Conservation (phyloP, 345 rosid species). For the Arabidopsis arenosa region DNA sequence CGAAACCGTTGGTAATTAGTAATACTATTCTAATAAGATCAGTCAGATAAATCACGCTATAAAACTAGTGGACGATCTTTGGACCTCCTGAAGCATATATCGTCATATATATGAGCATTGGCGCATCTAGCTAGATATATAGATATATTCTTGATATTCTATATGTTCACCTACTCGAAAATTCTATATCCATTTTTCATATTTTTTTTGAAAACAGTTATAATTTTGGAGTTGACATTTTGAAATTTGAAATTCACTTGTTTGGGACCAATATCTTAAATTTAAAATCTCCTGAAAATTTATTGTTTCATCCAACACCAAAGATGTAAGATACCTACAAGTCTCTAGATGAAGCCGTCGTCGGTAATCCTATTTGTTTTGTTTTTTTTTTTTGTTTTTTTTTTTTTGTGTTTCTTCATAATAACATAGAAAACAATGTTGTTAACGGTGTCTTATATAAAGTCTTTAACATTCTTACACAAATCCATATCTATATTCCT, state of each 20-base stretch:
- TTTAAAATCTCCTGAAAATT: slow-evolving; percentile 7
- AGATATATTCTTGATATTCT: slow-evolving; percentile 9
- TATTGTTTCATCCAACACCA: neutral
- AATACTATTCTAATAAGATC: slow-evolving; percentile 33
- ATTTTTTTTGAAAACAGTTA: neutral
- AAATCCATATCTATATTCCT: neutral
- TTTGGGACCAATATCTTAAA: slow-evolving; percentile 12
- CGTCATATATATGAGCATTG: slow-evolving; percentile 24
- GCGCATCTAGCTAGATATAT: slow-evolving; percentile 10
- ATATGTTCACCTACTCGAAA: slow-evolving; percentile 28
- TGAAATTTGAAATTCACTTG: slow-evolving; percentile 17
- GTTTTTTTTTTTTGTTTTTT: neutral
- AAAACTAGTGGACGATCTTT: slow-evolving; percentile 38
- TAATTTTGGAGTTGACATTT: slow-evolving; percentile 18
- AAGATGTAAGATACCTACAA: neutral
- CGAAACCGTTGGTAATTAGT: slow-evolving; percentile 45
- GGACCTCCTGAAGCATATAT: slow-evolving; percentile 41
- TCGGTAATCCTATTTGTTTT: neutral
- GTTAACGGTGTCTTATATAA: neutral
- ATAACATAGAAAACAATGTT: slow-evolving; percentile 8
- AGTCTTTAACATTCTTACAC: neutral
- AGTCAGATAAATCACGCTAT: slow-evolving; percentile 13
- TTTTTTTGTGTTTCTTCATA: neutral
- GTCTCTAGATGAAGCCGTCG: slow-evolving; percentile 2
- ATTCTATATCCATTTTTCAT: neutral